Evolutionary conservation across 2,329 filamentous ascomycete genomes (phyloP).

Genomic region (Colletotrichum abscissum): DNA sequence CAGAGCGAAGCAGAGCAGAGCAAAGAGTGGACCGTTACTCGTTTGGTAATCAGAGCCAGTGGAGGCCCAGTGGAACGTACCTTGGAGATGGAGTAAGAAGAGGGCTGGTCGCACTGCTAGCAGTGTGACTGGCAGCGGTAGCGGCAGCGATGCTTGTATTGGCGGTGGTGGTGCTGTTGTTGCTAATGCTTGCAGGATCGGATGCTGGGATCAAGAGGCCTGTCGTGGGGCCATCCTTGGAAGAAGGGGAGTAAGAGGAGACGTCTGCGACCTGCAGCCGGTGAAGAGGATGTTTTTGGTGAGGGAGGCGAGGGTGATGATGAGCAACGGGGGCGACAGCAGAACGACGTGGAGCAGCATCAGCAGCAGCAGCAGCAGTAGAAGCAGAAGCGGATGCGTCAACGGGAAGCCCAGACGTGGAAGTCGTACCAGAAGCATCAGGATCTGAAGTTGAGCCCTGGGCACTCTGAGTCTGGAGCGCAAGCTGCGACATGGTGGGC

Average conservation of each 20-base stretch:
- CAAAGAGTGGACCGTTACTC: constrained; percentile 33
- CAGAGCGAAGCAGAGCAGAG: constrained; percentile 21
- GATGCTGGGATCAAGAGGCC: constrained; percentile 44
- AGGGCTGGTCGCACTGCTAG: constrained; percentile 25
- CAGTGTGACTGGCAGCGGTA: constrained; percentile 11
- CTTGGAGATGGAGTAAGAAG: constrained; percentile 36
- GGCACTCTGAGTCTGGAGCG: constrained; percentile 53
- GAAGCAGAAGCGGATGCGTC: constrained; percentile 29
- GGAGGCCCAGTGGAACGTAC: constrained; percentile 31
- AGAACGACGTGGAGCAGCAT: constrained; percentile 3
- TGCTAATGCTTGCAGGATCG: constrained; percentile 39
- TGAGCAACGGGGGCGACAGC: constrained; percentile 4
- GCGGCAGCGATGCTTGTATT: constrained; percentile 13
- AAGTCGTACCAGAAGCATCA: constrained; percentile 23
- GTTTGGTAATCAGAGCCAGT: constrained; percentile 33
- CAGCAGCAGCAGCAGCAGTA: not conserved
- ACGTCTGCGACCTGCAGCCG: constrained; percentile 27
- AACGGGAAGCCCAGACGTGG: constrained; percentile 7
- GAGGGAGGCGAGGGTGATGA: constrained; percentile 32
- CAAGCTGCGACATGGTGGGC: constrained; percentile 65
- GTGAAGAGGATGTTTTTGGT: constrained; percentile 36
- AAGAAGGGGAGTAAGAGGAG: constrained; percentile 36
- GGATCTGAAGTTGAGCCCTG: constrained; percentile 48
- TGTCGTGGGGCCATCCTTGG: constrained; percentile 60
- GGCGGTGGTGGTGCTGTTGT: constrained; percentile 37